Evolutionary conservation across 2,329 filamentous ascomycete species (phyloP), one percentile per base, ranked within the genome.

Genomic region (Macrophomina pseudophaseolina): DNA sequence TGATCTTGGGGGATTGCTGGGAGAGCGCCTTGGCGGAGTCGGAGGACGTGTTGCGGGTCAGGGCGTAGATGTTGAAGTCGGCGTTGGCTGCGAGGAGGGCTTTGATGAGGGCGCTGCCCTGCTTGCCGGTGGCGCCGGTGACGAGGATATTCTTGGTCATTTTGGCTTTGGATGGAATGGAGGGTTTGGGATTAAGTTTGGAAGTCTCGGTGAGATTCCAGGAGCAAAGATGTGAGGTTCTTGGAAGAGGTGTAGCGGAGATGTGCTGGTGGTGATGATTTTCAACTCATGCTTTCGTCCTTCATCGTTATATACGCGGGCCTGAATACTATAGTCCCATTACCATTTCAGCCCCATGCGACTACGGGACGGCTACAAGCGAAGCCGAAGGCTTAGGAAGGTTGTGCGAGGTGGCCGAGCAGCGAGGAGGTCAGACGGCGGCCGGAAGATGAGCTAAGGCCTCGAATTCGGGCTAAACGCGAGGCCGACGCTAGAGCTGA

Each of bases 21-120:
- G 75, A 70, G 9, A 87, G 81, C 28, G 77, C 80, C 71, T 86
- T 79, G 1, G 86, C 84, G 1, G 80, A 80, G 3, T 75, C 63
- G 0, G 85, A 86, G 42, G 78, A 72, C 0, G 81, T 70, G 69
- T 88, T 80, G 66, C 87, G 82, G 2, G 86, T 88, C 30, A 88
- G 78, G 8, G 86, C 87, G 9, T 87, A 79, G 49, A 89, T 86
- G 16, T 84, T 78, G 67, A 85, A 81, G 18, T 73, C 68, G 66
- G 75, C 69, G 60, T 74, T 70, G 5, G 75, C 67, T 53, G 72
- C 68, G 59, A 82, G 73, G 3, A 83, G 72, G 5, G 79, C 78
- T 42, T 76, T 68, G 64, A 83, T 73, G 35, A 79, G 70, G 14
- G 79, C 75, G 49, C 80, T 77, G 65, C 81, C 80, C 74, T 83